Percentiles rank a stretch among this genome's conserved stretches.
These are phyloP conservation scores for Neopestalotiopsis clavispora DNA, from an alignment of 2,329 filamentous ascomycete species.

Conservation along the genomic window DNA sequence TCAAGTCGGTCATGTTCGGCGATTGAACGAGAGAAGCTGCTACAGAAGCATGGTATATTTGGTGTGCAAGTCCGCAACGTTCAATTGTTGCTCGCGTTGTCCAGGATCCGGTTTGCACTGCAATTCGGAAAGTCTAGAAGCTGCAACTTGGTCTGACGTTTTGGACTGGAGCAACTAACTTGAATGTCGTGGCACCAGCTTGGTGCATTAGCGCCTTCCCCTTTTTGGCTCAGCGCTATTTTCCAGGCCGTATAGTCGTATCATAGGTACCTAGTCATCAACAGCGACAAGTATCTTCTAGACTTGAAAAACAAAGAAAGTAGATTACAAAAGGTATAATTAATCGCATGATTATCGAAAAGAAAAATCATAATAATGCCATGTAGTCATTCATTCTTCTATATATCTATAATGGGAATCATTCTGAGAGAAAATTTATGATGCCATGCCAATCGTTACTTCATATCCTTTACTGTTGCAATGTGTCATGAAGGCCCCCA, in stretches of 20 bases:
- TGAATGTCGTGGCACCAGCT: constrained; percentile 1
- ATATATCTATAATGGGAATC: neutral
- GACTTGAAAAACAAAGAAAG: no score
- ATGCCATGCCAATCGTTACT: neutral
- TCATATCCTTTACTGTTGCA: neutral
- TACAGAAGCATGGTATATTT: neutral
- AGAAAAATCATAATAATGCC: no score
- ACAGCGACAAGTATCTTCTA: no score
- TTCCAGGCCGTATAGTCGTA: neutral
- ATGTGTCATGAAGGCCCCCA: neutral
- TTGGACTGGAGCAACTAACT: neutral
- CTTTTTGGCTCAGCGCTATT: neutral
- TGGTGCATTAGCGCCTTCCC: neutral
- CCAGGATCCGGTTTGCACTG: neutral
- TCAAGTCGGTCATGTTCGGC: constrained; percentile 63
- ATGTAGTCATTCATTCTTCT: neutral
- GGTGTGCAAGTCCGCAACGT: neutral
- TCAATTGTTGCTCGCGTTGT: neutral
- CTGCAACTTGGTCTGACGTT: constrained; percentile 12
- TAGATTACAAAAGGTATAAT: no score
- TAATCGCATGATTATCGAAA: no score
- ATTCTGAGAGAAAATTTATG: neutral
- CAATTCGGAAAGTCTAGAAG: neutral
- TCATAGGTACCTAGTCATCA: neutral
- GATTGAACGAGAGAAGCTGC: neutral